phyloP scores from a whole-genome alignment of 169 alveolate genomes.

The Plasmodium inui region DNA sequence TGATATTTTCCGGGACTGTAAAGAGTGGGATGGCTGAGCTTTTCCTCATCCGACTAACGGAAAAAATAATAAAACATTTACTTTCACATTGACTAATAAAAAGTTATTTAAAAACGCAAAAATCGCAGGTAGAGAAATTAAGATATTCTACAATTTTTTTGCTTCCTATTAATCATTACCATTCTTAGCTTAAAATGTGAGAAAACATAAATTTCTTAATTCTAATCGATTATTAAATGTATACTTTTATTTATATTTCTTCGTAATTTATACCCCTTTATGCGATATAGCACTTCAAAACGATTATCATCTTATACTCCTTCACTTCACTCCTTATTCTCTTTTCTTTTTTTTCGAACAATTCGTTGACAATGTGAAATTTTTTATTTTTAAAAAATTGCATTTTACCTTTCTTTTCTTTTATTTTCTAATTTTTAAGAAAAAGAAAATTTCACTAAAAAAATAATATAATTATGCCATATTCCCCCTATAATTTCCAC shows the following conservation, averaged over 20 bases:
- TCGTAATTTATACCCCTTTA: too few species aligned
- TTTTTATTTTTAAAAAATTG: background rate
- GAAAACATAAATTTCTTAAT: background rate
- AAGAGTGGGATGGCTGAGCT: background rate
- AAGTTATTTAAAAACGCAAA: background rate
- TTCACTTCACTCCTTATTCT: background rate
- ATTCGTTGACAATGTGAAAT: background rate
- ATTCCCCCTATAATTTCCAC: background rate
- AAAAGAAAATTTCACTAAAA: background rate
- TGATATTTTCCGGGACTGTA: background rate
- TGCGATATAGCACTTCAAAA: background rate
- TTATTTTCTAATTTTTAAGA: background rate
- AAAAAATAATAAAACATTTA: background rate
- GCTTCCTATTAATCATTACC: background rate
- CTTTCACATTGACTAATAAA: background rate
- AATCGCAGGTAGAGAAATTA: background rate
- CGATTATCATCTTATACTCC: background rate
- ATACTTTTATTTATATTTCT: too few species aligned
- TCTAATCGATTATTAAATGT: background rate
- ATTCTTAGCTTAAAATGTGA: background rate
- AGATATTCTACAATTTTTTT: background rate
- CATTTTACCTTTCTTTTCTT: background rate
- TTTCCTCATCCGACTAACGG: background rate
- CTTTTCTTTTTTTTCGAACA: background rate
- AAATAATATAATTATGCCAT: background rate